Percentiles rank a stretch among this genome's conserved stretches.
Conservation (phyloP, 805 yeast species). For the Blastobotrys attinorum region DNA sequence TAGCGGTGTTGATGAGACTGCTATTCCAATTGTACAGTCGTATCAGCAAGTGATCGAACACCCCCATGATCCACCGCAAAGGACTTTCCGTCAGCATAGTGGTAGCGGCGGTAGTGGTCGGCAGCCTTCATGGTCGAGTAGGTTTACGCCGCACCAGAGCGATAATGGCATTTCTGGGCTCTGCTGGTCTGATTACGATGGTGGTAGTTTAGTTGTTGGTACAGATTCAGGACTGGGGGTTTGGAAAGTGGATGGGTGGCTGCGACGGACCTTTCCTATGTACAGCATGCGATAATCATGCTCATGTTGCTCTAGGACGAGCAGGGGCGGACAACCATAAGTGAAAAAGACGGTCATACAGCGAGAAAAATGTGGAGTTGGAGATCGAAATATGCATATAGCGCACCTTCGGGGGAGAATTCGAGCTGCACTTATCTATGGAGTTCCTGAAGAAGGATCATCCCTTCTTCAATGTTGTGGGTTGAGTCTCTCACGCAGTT, state of each 20-base stretch:
- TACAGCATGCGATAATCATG: slow-evolving; percentile 20
- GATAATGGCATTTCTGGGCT: slow-evolving; percentile 54
- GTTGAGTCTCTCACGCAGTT: no score
- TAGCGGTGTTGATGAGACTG: not conserved
- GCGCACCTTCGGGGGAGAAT: no score
- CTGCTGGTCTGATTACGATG: slow-evolving; percentile 45
- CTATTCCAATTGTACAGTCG: slow-evolving; percentile 1
- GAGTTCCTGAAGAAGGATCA: no score
- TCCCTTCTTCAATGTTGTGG: no score
- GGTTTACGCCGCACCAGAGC: slow-evolving; percentile 9
- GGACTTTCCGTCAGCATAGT: slow-evolving; percentile 2
- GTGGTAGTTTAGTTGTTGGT: slow-evolving; percentile 53
- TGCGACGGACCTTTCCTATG: slow-evolving; percentile 21
- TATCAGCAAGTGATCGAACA: not conserved
- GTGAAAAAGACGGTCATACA: no score
- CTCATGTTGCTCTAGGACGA: no score
- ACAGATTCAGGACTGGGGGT: slow-evolving; percentile 57
- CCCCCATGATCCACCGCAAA: no score
- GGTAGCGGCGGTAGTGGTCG: not conserved
- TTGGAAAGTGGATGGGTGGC: slow-evolving; percentile 52
- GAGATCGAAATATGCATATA: no score
- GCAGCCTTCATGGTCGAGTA: not conserved
- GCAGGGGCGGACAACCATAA: no score
- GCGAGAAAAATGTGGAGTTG: no score
- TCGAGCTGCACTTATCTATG: no score